These are phyloP conservation scores for Clavariopsis aquatica DNA, from an alignment of 495 filamentous ascomycete genomes.

Conservation along the genomic window DNA sequence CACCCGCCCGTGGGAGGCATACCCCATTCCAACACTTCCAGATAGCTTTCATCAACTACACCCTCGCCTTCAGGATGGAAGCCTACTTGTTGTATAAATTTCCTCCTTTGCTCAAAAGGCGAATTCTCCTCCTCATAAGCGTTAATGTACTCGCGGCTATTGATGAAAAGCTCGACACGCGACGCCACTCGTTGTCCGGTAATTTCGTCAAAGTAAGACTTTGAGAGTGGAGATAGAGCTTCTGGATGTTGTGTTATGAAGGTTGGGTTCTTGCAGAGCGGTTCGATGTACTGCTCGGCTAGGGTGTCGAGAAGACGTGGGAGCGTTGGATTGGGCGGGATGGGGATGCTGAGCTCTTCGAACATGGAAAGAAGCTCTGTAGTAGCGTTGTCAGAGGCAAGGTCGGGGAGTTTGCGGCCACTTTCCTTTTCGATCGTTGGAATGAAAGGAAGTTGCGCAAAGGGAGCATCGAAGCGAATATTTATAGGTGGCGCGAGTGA, in stretches of 20 bases:
- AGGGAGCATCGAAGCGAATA: conserved; percentile 61
- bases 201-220: conserved; percentile 67
- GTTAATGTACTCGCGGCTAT: conserved; percentile 79
- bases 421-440: conserved; percentile 70
- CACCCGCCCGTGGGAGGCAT: conserved; percentile 93
- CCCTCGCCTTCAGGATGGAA: conserved; percentile 44
- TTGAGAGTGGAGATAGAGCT: conserved; percentile 87
- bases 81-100: conserved; percentile 67
- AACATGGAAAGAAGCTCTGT: conserved; percentile 61
- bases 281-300: conserved; percentile 73
- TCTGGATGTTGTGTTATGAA: conserved; percentile 92
- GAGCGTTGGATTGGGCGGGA: conserved; percentile 61
- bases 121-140: conserved; percentile 98
- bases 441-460: conserved; percentile 76
- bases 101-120: conserved; percentile 80
- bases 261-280: conserved; percentile 67
- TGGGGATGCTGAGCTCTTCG: conserved; percentile 52
- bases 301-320: conserved; percentile 84
- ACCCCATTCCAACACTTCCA: conserved; percentile 80
- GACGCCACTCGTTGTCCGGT: conserved; percentile 72
- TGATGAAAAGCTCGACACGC: conserved; percentile 85
- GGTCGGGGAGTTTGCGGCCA: conserved; percentile 66
- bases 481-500: conserved; percentile 52
- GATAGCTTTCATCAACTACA: conserved; percentile 76
- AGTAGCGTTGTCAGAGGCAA: conserved; percentile 57